Evolutionary conservation across 176 grass and related monocot species (phyloP), one percentile per base, ranked within the genome.

Genomic region (Elaeis guineensis): DNA sequence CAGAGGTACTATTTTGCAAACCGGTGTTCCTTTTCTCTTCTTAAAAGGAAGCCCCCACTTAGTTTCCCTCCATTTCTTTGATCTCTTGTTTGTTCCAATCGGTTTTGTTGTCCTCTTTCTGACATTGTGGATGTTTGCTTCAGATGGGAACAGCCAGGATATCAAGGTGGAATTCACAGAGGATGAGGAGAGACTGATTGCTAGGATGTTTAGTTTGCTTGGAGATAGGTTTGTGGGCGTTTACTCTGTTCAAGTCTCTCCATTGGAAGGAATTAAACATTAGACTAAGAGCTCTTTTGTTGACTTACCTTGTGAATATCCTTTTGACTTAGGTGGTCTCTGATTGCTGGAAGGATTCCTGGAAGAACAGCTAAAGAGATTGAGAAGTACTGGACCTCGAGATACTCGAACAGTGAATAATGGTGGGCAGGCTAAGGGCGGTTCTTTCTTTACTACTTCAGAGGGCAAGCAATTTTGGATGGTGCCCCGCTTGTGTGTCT

Each of bases 311-410:
- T 44, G 35, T 44, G 8, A 3, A 44, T 44, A 44, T 44, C 35
- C 21, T 77, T 35, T 35, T 66, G 52, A 24, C 52, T 11, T 62
- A 79, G 77, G 62, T 79, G 77, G 77, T n/a, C 62, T 14, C 53
- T 79, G 20, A 79, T 79, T 66, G 77, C 77, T 67, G 77, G 77
- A 55, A 21, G 77, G 59, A 65, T 79, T 17, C 77, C 77, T 8
- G 77, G 77, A 60, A 79, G 77, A 73, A 67, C 77, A 67, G 77
- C 77, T 28, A 55, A 79, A 49, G 77, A 79, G 44, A 79, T 79
- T 62, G 77, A 79, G 63, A 79, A 73, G 59, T 79, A 79, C 20
- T 79, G 77, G 67, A 79, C 69, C 14, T 16, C 51, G 12, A 79
- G 69, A 39, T 79, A 67, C 59, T 79, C 77, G 26, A 61, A 55